These are phyloP conservation scores for Fusarium aywerte DNA, from an alignment of 2,329 filamentous ascomycete species.

Conservation along the genomic window DNA sequence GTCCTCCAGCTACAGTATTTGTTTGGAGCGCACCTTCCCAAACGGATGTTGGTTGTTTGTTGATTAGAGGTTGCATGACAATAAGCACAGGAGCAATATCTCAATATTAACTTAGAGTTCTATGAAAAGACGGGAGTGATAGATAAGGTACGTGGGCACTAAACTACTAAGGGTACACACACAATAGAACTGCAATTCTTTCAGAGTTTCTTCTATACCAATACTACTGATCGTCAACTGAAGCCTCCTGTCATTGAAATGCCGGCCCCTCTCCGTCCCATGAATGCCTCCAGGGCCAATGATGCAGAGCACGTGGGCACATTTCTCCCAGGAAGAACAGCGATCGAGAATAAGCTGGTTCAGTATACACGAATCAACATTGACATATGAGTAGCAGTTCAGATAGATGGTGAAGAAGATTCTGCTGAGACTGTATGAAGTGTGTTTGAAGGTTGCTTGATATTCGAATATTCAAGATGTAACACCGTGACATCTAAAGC, in stretches of 20 bases:
- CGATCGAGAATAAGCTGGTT: background rate
- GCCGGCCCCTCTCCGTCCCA: background rate
- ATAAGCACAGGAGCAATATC: background rate
- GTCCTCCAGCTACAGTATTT: background rate
- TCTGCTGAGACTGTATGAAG: too few relatives aligned
- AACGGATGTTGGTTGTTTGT: conserved; percentile 15
- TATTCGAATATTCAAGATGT: background rate
- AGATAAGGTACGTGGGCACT: too few relatives aligned
- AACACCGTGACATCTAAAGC: background rate
- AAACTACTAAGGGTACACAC: too few relatives aligned
- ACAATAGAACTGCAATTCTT: background rate
- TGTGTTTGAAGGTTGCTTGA: background rate
- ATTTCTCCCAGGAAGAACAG: background rate
- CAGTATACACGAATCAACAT: background rate
- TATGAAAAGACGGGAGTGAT: background rate
- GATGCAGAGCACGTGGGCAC: conserved; percentile 45
- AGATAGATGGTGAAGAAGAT: too few relatives aligned
- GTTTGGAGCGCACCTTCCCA: conserved; percentile 13
- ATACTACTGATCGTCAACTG: conserved; percentile 1
- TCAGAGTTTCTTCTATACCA: background rate
- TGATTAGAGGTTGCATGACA: conserved; percentile 19
- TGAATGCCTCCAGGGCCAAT: conserved; percentile 36
- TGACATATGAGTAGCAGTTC: background rate
- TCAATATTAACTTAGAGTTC: background rate
- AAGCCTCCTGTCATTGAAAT: background rate